Evolutionary conservation across 2,329 filamentous ascomycete species (phyloP).

Genomic region (Juglanconis juglandina): DNA sequence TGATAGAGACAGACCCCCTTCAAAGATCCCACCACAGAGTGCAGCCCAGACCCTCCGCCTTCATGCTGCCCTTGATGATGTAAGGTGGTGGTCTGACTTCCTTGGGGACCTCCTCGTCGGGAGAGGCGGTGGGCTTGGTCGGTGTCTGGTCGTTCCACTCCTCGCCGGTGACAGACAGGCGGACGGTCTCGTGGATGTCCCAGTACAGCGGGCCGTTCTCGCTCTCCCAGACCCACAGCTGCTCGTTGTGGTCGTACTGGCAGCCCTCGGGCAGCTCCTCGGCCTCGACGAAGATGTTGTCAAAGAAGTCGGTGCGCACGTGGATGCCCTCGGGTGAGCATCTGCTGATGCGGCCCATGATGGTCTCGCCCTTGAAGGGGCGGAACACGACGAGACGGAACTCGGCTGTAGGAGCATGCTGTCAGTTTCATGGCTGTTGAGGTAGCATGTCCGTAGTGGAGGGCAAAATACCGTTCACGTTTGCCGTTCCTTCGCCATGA

Average conservation of each 20-base stretch:
- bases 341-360: slow-evolving; percentile 78
- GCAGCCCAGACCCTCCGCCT: slow-evolving; percentile 57
- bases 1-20: slow-evolving; percentile 16
- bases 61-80: slow-evolving; percentile 64
- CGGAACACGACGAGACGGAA: slow-evolving; percentile 93
- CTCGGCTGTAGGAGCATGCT: slow-evolving; percentile 60
- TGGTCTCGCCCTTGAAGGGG: slow-evolving; percentile 91
- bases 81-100: slow-evolving; percentile 63
- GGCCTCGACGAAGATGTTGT: slow-evolving; percentile 79
- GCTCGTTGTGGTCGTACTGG: slow-evolving; percentile 70
- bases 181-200: slow-evolving; percentile 84
- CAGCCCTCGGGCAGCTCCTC: slow-evolving; percentile 72
- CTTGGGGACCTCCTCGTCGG: slow-evolving; percentile 50
- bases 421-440: slow-evolving; percentile 10
- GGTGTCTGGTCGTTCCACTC: slow-evolving; percentile 88
- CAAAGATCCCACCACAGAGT: slow-evolving; percentile 60
- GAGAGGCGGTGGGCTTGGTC: slow-evolving; percentile 55
- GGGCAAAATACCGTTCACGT: slow-evolving; percentile 71
- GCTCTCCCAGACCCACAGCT: slow-evolving; percentile 80
- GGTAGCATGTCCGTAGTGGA: too few species aligned
- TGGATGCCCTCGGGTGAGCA: slow-evolving; percentile 70
- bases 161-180: slow-evolving; percentile 82
- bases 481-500: slow-evolving; percentile 85
- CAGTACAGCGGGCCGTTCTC: slow-evolving; percentile 72
- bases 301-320: slow-evolving; percentile 87